Conservation (phyloP, 352 stramenopile species). For the Phytophthora colocasiae region DNA sequence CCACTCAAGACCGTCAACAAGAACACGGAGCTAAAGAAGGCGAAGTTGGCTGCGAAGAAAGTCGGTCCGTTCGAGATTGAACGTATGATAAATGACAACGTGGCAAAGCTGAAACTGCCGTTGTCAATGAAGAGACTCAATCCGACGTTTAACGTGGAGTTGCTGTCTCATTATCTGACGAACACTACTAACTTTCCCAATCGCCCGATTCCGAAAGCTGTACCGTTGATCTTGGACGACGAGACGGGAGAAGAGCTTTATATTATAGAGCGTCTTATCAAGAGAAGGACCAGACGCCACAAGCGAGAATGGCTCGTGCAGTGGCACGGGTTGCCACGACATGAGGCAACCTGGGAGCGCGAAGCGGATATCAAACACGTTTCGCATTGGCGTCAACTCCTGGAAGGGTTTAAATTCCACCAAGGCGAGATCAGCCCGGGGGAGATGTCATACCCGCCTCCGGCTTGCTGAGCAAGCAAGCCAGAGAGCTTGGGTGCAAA, state of each 20-base stretch:
- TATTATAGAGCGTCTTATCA: slow-evolving; percentile 12
- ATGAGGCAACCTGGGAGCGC: slow-evolving; percentile 13
- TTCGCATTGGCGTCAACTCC: slow-evolving; percentile 17
- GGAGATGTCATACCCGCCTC: slow-evolving; percentile 16
- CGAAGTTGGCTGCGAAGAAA: slow-evolving; percentile 17
- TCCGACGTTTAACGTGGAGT: slow-evolving; percentile 20
- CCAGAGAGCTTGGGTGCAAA: background rate
- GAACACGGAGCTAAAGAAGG: slow-evolving; percentile 13
- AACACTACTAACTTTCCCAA: background rate
- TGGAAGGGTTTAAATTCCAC: slow-evolving; percentile 4
- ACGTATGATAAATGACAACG: slow-evolving; percentile 14
- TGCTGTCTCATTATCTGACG: background rate
- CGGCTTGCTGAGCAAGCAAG: slow-evolving; percentile 6
- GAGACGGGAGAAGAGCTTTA: slow-evolving; percentile 7
- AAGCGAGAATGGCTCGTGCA: slow-evolving; percentile 5
- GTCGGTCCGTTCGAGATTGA: slow-evolving; percentile 18
- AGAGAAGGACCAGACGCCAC: slow-evolving; percentile 1
- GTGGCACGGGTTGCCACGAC: slow-evolving; percentile 14
- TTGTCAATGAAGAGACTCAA: slow-evolving; percentile 3
- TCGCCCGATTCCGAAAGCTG: background rate
- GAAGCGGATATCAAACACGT: slow-evolving; percentile 10
- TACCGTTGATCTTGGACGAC: slow-evolving; percentile 5
- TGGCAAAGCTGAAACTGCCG: slow-evolving; percentile 12
- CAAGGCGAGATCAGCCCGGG: slow-evolving; percentile 15
- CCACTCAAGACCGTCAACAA: slow-evolving; percentile 14